Conservation (phyloP, 805 yeast genomes). For the Sugiyamaella smithiae region DNA sequence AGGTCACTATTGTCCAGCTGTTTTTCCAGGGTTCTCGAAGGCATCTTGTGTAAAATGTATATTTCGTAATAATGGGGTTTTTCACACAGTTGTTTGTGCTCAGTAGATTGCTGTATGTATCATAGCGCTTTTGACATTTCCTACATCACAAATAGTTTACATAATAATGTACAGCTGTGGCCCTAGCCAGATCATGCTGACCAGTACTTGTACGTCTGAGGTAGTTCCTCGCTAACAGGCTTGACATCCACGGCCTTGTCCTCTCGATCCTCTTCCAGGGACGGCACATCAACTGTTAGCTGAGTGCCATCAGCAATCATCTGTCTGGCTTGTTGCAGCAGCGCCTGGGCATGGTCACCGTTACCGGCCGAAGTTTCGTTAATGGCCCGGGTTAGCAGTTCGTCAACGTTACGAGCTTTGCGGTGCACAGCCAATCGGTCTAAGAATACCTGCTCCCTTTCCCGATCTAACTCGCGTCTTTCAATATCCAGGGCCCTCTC, state of each 20-base stretch:
- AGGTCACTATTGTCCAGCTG: slow-evolving; percentile 77
- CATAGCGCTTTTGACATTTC: neutral
- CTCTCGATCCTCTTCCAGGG: slow-evolving; percentile 26
- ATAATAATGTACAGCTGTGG: slow-evolving; percentile 2
- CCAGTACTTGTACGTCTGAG: slow-evolving; percentile 65
- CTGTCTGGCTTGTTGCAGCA: slow-evolving; percentile 24
- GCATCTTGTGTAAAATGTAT: slow-evolving; percentile 30
- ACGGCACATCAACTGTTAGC: slow-evolving; percentile 17
- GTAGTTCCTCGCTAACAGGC: slow-evolving; percentile 60
- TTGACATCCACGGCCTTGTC: slow-evolving; percentile 37
- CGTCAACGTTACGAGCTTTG: slow-evolving; percentile 53
- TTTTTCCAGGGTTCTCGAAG: slow-evolving; percentile 56
- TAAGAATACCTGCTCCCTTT: slow-evolving; percentile 47
- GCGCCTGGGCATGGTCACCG: slow-evolving; percentile 21
- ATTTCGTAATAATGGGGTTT: neutral
- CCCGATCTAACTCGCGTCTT: slow-evolving; percentile 41
- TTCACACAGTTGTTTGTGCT: too few species aligned
- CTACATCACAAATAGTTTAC: neutral
- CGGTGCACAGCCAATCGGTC: slow-evolving; percentile 70
- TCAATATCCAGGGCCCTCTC: slow-evolving; percentile 53
- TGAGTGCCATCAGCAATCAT: slow-evolving; percentile 13
- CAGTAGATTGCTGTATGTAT: neutral
- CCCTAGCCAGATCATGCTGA: too few species aligned
- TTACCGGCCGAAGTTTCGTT: slow-evolving; percentile 27
- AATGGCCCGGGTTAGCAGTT: slow-evolving; percentile 49